These are phyloP conservation scores for Eucalyptus viminalis DNA, from an alignment of 345 rosid species.

Conservation along the genomic window DNA sequence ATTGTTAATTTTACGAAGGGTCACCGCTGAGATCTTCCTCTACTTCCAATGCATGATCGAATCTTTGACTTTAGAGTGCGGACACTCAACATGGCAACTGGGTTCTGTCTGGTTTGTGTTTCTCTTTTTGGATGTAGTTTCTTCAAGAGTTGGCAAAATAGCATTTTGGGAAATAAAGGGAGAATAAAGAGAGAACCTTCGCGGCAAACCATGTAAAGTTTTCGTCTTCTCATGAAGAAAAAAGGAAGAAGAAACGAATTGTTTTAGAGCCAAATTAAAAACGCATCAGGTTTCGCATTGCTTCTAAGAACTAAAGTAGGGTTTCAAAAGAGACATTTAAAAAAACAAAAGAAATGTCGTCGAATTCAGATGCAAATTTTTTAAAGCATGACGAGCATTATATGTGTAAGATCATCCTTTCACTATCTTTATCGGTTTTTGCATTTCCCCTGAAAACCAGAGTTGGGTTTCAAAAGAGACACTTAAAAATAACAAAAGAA, in stretches of 20 bases:
- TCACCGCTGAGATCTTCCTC: neutral
- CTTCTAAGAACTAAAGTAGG: neutral
- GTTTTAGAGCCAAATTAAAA: neutral
- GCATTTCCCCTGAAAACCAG: neutral
- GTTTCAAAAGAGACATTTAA: neutral
- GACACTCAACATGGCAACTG: neutral
- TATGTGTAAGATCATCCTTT: neutral
- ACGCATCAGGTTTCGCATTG: neutral
- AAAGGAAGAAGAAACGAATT: neutral
- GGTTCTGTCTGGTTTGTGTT: neutral
- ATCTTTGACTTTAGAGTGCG: neutral
- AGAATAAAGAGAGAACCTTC: neutral
- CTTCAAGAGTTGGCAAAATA: neutral
- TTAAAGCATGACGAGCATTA: neutral
- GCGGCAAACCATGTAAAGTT: neutral
- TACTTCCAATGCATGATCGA: neutral
- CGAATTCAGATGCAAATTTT: rapidly evolving
- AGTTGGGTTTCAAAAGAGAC: neutral
- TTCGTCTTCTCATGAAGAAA: neutral
- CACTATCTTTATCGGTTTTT: neutral
- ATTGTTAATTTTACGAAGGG: neutral
- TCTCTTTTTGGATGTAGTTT: neutral
- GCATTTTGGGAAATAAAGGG: neutral
- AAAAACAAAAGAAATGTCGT: neutral
- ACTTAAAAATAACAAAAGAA: too few relatives aligned